Evolutionary conservation across 208 protist species (phyloP).

Genomic region (Wallacemonas sp.): DNA sequence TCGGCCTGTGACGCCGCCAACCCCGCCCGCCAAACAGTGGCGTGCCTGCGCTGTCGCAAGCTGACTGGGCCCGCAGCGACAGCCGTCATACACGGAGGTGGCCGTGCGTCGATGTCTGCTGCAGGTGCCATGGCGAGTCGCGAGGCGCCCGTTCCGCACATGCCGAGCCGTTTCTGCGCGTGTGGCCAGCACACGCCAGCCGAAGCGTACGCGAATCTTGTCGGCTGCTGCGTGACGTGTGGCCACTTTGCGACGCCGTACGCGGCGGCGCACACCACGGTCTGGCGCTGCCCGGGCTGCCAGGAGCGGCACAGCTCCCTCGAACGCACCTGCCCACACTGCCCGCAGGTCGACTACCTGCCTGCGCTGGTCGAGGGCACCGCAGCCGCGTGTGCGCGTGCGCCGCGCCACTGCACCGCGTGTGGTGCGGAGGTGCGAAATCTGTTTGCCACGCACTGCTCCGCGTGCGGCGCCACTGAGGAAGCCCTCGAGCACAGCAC

Average conservation of each 20-base stretch:
- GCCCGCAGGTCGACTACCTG: slow-evolving; percentile 82
- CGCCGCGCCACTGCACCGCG: slow-evolving; percentile 27
- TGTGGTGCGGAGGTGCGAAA: slow-evolving; percentile 40
- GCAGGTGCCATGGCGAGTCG: too few species aligned
- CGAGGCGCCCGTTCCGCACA: background rate
- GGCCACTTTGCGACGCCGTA: slow-evolving; percentile 49
- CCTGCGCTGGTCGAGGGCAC: slow-evolving; percentile 40
- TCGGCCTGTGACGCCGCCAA: slow-evolving; percentile 57
- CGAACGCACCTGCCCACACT: slow-evolving; percentile 72
- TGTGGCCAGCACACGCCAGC: background rate
- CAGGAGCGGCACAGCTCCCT: slow-evolving; percentile 65
- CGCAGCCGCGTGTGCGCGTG: background rate
- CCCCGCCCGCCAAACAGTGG: slow-evolving; percentile 60
- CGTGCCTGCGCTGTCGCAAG: slow-evolving; percentile 67
- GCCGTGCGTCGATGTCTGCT: too few species aligned
- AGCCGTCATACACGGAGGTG: background rate
- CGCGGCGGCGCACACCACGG: slow-evolving; percentile 33
- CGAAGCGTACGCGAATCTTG: slow-evolving; percentile 18
- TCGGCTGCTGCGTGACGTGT: slow-evolving; percentile 59
- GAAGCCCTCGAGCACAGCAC: background rate
- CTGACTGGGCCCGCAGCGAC: slow-evolving; percentile 41
- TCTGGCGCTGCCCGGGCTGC: slow-evolving; percentile 80
- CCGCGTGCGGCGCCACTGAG: slow-evolving; percentile 15
- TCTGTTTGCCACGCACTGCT: slow-evolving; percentile 35
- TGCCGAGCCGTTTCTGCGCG: background rate